Base-by-base conservation (phyloP, 2,329 filamentous ascomycete species). In the Raffaelea deltoideospora region DNA sequence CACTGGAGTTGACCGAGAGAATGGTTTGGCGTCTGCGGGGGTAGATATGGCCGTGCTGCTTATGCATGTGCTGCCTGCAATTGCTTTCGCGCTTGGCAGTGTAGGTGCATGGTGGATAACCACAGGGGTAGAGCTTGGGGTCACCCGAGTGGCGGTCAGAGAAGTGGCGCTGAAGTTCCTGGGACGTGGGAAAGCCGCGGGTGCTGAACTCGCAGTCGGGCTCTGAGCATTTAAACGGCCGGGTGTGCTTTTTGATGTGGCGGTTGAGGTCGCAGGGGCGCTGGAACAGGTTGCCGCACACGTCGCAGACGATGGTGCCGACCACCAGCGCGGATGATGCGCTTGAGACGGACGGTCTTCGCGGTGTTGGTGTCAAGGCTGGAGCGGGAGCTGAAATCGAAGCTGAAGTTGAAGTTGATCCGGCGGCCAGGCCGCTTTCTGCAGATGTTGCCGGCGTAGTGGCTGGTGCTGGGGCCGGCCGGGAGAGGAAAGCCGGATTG, bases 61-160 rank as follows among this genome's bases (percentile, higher is more conserved):
- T 86, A 59, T 86, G 80, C 80, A 86, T 86, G 55, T 87, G 81
- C 52, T 86, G 80, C 57, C 86, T 86, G 67, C 78, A 83, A 54
- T 87, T 87, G 44, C 75, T 81, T 57, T 84, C 76, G 40, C 81
- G 70, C 61, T 85, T 85, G 22, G 79, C 83, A 31, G 69, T 66
- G 59, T 86, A 86, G 2, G 69, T 64, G 61, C 81, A 86, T 10
- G 67, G 67, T 20, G 63, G 55, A 50, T 67, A 85, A 20, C 65
- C 55, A 59, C 81, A 87, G 47, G 70, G 65, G 56, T 71, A 84
- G 44, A 76, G 63, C 15, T 65, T 61, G n/a, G 81, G 78, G 14
- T 68, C 60, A 31, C 61, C 55, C 19, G 74, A 76, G 56, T 87
- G 81, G 56, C 81, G 82, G 59, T 87, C 81, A 52, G 84, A 83